Percentiles rank a stretch among this genome's conserved stretches.
Evolutionary conservation across 345 rosid genomes (phyloP).

Genomic region (Eutrema heterophyllum): DNA sequence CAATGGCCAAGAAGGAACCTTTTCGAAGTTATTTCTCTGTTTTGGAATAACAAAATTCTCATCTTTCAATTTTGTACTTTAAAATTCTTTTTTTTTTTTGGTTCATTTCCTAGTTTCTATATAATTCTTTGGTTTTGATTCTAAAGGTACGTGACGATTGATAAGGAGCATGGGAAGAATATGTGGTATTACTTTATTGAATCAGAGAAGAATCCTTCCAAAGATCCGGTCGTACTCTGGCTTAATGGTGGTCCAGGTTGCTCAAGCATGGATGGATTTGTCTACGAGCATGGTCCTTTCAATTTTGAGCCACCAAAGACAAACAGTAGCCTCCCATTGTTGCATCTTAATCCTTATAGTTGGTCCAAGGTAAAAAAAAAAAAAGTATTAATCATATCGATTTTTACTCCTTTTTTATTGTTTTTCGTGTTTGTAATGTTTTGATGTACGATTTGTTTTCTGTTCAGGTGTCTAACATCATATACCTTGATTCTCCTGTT

Average conservation of each 20-base stretch:
- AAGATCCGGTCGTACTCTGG: constrained; percentile 89
- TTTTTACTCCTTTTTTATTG: no score
- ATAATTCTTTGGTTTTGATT: neutral
- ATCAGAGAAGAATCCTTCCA: constrained; percentile 60
- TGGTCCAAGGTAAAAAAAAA: constrained; percentile 78
- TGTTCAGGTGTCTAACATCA: constrained; percentile 67
- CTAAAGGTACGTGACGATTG: constrained; percentile 66
- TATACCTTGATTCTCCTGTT: constrained; percentile 90
- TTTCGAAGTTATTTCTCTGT: neutral
- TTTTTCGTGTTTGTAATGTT: neutral
- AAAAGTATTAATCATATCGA: neutral
- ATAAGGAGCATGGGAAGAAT: constrained; percentile 51
- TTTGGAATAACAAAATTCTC: neutral
- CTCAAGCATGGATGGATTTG: constrained; percentile 93
- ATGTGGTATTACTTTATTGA: constrained; percentile 74
- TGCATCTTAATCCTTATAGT: constrained; percentile 73
- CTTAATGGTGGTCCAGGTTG: constrained; percentile 99
- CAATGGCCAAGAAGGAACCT: no score
- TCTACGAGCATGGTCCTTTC: constrained; percentile 89
- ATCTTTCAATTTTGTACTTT: neutral
- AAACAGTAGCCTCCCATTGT: constrained; percentile 34
- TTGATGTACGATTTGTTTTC: neutral
- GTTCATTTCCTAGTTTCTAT: neutral
- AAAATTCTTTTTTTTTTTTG: neutral
- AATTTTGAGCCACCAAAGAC: constrained; percentile 57